Base-by-base conservation (phyloP, 257 asterid species). In the Asclepias syriaca region DNA sequence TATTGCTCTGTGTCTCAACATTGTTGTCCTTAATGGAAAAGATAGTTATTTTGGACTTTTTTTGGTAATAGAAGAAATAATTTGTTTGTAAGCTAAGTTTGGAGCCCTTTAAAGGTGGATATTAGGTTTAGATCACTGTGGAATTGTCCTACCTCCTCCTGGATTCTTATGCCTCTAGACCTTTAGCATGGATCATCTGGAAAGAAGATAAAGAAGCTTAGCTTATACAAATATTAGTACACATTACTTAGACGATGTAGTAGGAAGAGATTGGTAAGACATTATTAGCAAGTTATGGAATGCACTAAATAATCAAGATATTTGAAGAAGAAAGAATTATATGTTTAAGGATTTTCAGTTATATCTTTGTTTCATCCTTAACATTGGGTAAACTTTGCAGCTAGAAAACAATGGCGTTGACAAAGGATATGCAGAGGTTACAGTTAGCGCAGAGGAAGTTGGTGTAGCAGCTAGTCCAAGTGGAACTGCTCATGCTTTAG, bases 401-500 rank as follows among this genome's bases (percentile, higher is more conserved):
- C 80, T 93, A 80, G 98, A 93, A 80, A 86, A 91, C 70, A 78
- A 68, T 40, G 85, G 75, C 9, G 73, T 75, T 69, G 61, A 77
- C 0, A 83, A 68, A 69, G 96, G 96, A 63, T 93, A 88, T 72
- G 87, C 86, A 4, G 93, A 91, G 86, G 87, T 87, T 54, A 82
- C 77, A 7, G 74, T 93, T 67, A 86, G 87, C 34, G 84, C 86
- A 14, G 93, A 93, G 77, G 98, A 93, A 82, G 93, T 93, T 72
- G 95, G 86, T 18, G 90, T 93, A 56, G 92, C 89, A 22, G 85
- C 85, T 78, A 88, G 96, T 75, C 85, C 89, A 5, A 77, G 80
- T 49, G 98, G 97, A 74, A 82, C 85, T 15, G 98, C 97, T 18
- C 98, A 93, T 77, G 98, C 97, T 75, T 74, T 91, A 82, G 72